Base-by-base conservation (phyloP, 2,329 filamentous ascomycete genomes). In the Alternaria novae-zelandiae region DNA sequence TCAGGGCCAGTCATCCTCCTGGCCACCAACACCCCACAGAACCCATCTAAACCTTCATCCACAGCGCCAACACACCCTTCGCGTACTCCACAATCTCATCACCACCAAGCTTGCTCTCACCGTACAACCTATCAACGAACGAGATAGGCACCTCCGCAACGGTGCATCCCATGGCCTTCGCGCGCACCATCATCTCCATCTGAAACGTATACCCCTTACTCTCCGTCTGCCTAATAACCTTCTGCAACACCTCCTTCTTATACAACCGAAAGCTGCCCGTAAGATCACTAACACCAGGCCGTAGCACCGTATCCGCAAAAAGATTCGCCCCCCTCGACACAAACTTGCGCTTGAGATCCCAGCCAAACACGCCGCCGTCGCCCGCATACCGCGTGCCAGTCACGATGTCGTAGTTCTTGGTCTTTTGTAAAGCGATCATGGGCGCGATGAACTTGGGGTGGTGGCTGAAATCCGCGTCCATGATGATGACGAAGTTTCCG, bases 171-270 rank as follows among this genome's bases (percentile, higher is more conserved):
- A 97, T 94, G 15, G 91, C 92, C 88, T 97, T 97, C 32, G 96
- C 96, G 66, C 94, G 87, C 9, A 98, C 95, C 90, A 97, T 98
- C 89, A 99, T 91, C 86, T 97, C 95, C 96, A 99, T 99, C 88
- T 99, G 96, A 86, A 99, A 99, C 44, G 92, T 95, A 81, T 98
- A 99, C 3, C 96, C 96, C 84, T 98, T 97, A 79, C 93, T 96
- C 86, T 97, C 91, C 9, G 94, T 97, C 82, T 88, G 93, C 76
- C 87, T 85, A 74, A 99, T 97, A 62, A 97, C 93, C 85, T 93
- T 94, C 81, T 97, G 88, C 76, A 99, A 82, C 66, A 97, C 93
- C 64, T 86, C 84, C 83, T 91, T 94, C 89, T 97, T 98, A 82
- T 99, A 99, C 80, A 99, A 82, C 67, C 96, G 86, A 83, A 98